Base-by-base conservation (phyloP, 305 asterid species). In the Euphrasia arctica region DNA sequence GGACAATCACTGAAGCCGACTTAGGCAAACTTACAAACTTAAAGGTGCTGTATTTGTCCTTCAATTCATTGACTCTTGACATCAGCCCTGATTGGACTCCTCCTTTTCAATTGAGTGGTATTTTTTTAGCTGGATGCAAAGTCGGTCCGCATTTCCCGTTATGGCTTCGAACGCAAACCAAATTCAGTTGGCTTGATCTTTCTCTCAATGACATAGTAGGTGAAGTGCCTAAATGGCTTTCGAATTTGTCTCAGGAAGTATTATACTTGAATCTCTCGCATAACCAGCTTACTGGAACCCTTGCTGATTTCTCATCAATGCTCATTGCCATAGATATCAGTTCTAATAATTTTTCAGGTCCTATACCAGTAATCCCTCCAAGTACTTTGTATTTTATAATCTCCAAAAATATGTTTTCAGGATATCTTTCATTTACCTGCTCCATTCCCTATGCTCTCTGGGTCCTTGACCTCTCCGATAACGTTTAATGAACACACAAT, bases 281-380 rank as follows among this genome's bases (percentile, higher is more conserved):
- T 36, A 75, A 75, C 31, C 31, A 69, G 0, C 11, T 69, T 11
- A 31, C 28, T 22, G 73, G 73, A 25, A 43, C 68, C 0, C 11
- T 34, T 34, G 5, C 0, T 34, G 45, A n/a, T 31, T 70, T 65
- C 0, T 64, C 78, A 34, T 34, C 41, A 39, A 36, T 36, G 9
- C 60, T 41, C 42, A 2, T 13, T 0, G 28, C 0, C 5, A 29
- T 0, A 11, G 75, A 80, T 60, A 27, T 78, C 12, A 68, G 81
- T 51, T 67, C 22, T 12, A 80, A 78, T 62, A 68, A 72, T 12
- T 69, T 80, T 42, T 36, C 69, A 9, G 84, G 89, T 41, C 72
- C 62, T 43, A 4, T 80, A 36, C 76, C 80, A 1, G 2, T 50
- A 8, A 28, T 83, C 4, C 73, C 68, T 27, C 59, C 71, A 15